Base-by-base conservation (phyloP, 1,139 yeast genomes). In the Suhomyces wounanorum region DNA sequence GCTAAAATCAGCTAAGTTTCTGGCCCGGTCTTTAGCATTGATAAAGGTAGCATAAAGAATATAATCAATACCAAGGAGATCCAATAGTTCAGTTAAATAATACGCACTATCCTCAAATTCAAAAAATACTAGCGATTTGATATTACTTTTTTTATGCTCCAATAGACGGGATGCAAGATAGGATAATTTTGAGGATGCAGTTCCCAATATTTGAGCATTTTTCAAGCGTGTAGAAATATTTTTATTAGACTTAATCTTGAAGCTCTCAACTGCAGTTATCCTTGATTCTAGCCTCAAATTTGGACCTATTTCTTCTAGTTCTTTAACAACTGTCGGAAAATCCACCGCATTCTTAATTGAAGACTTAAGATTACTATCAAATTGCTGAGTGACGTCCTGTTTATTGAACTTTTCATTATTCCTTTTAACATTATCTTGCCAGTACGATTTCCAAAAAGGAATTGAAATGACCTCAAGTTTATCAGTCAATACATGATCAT, bases 91-190 rank as follows among this genome's bases (percentile, higher is more conserved):
- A 0, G 88, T 79, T 37, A 86, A 62, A 59, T 84, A 85, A 60
- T 82, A 85, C 0, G 89, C 90, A 54, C 83, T 78, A 56, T 85
- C 89, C 62, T 84, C 89, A 63, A 82, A 84, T 55, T 86, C 90
- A 62, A 82, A 86, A 60, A 86, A 86, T 0, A 86, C 82, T 39
- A 86, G 72, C 3, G 87, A 81, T 56, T 85, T 85, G 18, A 76
- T 61, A 1, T 71, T 73, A 3, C 61, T 56, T 23, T 63, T 63
- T 52, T 80, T 81, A 55, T 82, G 80, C 50, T 82, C 85, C 25
- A 83, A 62, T 17, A 85, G 58, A 49, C 82, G 70, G 17, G 84
- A 70, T 0, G 81, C 73, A 53, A 85, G 66, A 55, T 85, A 85
- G 5, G 88, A 81, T 14, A 85, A 64, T 59, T 85, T 85, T 0